A percentile compares a stretch with the other conserved stretches of the same genome.
Conservation (phyloP, 2,329 filamentous ascomycete species). For the Cadophora luteo-olivacea region DNA sequence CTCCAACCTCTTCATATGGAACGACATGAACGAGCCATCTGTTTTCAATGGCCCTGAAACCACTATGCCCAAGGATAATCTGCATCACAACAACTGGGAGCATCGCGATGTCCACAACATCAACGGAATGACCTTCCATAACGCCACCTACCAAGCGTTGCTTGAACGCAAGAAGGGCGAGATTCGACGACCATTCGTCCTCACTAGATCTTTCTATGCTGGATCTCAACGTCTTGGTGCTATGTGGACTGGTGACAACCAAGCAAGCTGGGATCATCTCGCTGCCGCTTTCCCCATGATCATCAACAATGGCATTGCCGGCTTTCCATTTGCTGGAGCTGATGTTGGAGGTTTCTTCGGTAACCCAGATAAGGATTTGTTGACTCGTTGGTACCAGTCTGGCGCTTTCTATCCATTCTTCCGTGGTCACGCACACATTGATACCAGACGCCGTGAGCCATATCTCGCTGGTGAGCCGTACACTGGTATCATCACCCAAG, state of each 20-base stretch:
- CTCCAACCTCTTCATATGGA: constrained; percentile 94
- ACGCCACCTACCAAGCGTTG: constrained; percentile 88
- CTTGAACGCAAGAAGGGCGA: constrained; percentile 86
- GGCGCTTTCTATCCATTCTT: constrained; percentile 98
- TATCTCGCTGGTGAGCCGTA: constrained; percentile 88
- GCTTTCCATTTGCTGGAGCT: constrained; percentile 92
- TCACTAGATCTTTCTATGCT: constrained; percentile 91
- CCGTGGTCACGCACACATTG: constrained; percentile 95
- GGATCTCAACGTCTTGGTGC: constrained; percentile 89
- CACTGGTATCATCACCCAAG: constrained; percentile 83
- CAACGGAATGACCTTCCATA: constrained; percentile 94
- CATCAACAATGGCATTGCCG: constrained; percentile 88
- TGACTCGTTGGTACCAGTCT: constrained; percentile 95
- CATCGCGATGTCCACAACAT: constrained; percentile 96
- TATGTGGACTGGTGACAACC: constrained; percentile 99
- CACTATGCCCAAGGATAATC: constrained; percentile 98
- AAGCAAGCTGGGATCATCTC: constrained; percentile 90
- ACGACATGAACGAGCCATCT: constrained; percentile 99
- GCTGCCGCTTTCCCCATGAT: constrained; percentile 93
- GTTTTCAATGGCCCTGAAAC: constrained; percentile 99
- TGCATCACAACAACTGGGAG: constrained; percentile 92
- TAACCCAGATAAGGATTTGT: constrained; percentile 90
- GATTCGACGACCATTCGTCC: constrained; percentile 83
- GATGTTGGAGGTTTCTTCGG: constrained; percentile 99
- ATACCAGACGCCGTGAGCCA: constrained; percentile 91